A percentile compares a stretch with the other conserved stretches of the same genome.
Evolutionary conservation across 352 stramenopile genomes (phyloP).

Genomic region (Pythium monospermum): DNA sequence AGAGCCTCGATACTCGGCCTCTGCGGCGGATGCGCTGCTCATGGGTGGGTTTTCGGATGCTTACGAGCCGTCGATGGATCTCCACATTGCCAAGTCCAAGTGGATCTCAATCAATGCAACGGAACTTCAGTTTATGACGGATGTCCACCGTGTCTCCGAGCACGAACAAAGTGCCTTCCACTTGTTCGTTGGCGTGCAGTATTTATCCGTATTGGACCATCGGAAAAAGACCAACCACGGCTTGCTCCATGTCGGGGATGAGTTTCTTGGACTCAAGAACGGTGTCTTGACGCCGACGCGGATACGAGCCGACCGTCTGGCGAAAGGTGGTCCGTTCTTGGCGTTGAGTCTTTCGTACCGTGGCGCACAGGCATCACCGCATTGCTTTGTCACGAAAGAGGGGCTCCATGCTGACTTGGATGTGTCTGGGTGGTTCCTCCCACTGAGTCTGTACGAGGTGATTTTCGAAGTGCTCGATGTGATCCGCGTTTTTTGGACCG

Average conservation of each 20-base stretch:
- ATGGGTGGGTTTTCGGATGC: constrained; percentile 69
- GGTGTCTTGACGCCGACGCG: constrained; percentile 62
- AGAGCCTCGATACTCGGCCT: constrained; percentile 17
- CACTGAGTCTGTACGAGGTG: constrained; percentile 58
- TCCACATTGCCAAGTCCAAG: constrained; percentile 44
- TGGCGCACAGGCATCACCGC: constrained; percentile 27
- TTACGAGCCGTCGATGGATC: constrained; percentile 40
- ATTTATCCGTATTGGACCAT: constrained; percentile 62
- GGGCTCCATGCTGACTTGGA: constrained; percentile 60
- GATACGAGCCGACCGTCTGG: constrained; percentile 57
- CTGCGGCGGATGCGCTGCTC: constrained; percentile 43
- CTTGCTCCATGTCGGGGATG: constrained; percentile 76
- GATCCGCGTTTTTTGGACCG: constrained; percentile 62
- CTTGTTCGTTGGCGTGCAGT: constrained; percentile 53
- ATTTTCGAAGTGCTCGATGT: constrained; percentile 75
- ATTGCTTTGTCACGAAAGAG: constrained; percentile 57
- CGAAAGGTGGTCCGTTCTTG: constrained; percentile 47
- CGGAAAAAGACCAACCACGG: constrained; percentile 66
- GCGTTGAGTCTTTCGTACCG: constrained; percentile 62
- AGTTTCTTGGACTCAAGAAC: constrained; percentile 79
- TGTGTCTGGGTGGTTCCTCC: constrained; percentile 75
- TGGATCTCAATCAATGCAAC: constrained; percentile 78
- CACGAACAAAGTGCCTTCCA: constrained; percentile 52
- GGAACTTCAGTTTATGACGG: constrained; percentile 48
- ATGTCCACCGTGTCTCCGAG: constrained; percentile 66